These are phyloP conservation scores for Ramalina peruviana DNA, from an alignment of 495 filamentous ascomycete genomes.

Conservation along the genomic window DNA sequence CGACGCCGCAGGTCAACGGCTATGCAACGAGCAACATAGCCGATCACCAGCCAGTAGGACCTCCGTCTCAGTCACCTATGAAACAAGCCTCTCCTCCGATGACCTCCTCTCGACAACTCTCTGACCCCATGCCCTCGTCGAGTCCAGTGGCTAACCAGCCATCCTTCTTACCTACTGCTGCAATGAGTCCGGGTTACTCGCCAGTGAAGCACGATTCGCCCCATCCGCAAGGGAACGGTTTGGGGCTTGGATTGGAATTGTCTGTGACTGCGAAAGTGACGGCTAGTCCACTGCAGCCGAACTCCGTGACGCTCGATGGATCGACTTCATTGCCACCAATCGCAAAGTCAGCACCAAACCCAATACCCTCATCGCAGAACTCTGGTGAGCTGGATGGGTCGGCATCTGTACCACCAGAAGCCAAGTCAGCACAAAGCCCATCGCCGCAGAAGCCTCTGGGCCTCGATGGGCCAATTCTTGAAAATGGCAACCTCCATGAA, in stretches of 20 bases:
- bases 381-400: no score
- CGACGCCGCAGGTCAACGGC: conserved; percentile 25
- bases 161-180: conserved; percentile 28
- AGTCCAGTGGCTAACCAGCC: conserved; percentile 31
- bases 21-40: conserved; percentile 17
- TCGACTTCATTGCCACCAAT: no score
- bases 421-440: no score
- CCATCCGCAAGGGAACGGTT: conserved; percentile 25
- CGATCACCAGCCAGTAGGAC: conserved; percentile 10
- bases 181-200: conserved; percentile 51
- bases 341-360: no score
- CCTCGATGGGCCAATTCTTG: no score
- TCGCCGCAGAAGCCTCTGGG: no score
- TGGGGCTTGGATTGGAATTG: conserved; percentile 9
- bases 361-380: no score
- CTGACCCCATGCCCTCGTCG: conserved; percentile 20
- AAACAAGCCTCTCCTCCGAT: conserved; percentile 18
- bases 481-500: no score
- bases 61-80: conserved; percentile 12
- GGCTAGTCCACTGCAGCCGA: conserved; percentile 36
- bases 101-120: conserved; percentile 13
- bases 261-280: conserved; percentile 34
- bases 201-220: conserved; percentile 59
- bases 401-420: no score
- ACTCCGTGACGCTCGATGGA: conserved; percentile 26